Conservation (phyloP, 805 yeast genomes). For the Wickerhamiella shivajii region DNA sequence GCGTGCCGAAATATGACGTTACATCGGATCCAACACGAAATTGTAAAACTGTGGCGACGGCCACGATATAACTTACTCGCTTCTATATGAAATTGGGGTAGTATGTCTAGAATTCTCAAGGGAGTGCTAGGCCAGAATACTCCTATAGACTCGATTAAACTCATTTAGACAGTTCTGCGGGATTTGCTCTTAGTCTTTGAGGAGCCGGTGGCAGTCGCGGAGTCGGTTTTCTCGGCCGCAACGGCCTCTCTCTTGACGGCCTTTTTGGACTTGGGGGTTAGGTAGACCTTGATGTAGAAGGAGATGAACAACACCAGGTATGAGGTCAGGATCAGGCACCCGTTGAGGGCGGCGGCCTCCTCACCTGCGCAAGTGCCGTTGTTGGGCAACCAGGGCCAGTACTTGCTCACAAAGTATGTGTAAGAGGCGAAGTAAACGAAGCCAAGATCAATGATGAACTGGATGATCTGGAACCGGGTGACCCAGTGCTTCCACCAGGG, state of each 20-base stretch:
- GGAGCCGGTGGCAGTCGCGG: slow-evolving; percentile 4
- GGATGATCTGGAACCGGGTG: slow-evolving; percentile 87
- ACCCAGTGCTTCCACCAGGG: slow-evolving; percentile 99
- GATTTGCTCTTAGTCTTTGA: slow-evolving; percentile 3
- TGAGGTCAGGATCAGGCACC: slow-evolving; percentile 75
- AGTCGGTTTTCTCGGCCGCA: slow-evolving; percentile 4
- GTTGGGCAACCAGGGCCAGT: slow-evolving; percentile 56
- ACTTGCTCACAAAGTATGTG: slow-evolving; percentile 68
- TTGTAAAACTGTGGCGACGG: too few relatives aligned
- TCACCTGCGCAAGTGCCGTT: slow-evolving; percentile 81
- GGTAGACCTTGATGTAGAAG: slow-evolving; percentile 81
- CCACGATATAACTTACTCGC: too few relatives aligned
- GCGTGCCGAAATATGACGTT: too few relatives aligned
- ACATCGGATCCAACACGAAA: too few relatives aligned
- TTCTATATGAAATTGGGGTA: too few relatives aligned
- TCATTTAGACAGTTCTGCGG: slow-evolving; percentile 8
- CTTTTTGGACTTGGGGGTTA: slow-evolving; percentile 23
- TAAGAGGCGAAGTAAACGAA: slow-evolving; percentile 92
- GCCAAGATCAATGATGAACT: slow-evolving; percentile 74
- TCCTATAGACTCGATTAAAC: too few relatives aligned
- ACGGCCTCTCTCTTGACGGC: slow-evolving; percentile 11
- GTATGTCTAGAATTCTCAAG: too few relatives aligned
- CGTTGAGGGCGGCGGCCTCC: slow-evolving; percentile 83
- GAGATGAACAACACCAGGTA: slow-evolving; percentile 83
- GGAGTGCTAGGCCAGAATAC: too few relatives aligned